Base-by-base conservation (phyloP, 2,329 filamentous ascomycete genomes). In the Trichocomaceae sp. region DNA sequence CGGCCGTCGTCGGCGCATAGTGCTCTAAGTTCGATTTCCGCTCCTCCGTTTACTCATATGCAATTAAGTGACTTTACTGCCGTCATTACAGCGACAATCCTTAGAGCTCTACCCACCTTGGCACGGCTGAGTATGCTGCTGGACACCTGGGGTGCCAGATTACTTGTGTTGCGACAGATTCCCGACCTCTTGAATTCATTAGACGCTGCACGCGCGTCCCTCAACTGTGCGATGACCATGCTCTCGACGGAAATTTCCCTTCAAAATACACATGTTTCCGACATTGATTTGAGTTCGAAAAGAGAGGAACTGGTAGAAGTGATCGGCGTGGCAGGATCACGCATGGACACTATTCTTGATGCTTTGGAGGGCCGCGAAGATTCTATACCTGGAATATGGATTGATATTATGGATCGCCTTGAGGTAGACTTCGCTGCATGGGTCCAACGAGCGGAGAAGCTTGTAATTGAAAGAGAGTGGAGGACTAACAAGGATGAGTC, bases 31-130 rank as follows among this genome's bases (percentile, higher is more conserved):
- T 78, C 75, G 48, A 72, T 67, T 55, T 62, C 26, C 66, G 68
- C 66, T 54, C 65, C 68, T 42, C 65, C 69, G 52, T 65, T 71
- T 54, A 71, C 76, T 42, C 88, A 88, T 69, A 82, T 81, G 59
- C 84, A 81, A 58, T 83, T 97, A 77, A 90, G 93, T 63, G 93
- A 97, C 69, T 83, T 96, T 64, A 91, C 90, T 8, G 89, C 92
- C 22, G 80, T 97, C 47, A 82, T 97, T 55, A 96, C 93, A 1
- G 88, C 91, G 26, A 95, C 92, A 33, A 87, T 96, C 17, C 74
- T 99, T n/a, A 88, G 93, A 66, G 84, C 90, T 3, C 78, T 99
- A 19, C 93, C 93, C 1, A 85, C 87, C 57, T 74, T 96, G 42
- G 86, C 89, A 9, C 84, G 81, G 53, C 72, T 99, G 20, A 84